Evolutionary conservation across 177 flowering plant species (phyloP).

Genomic region (Vitis hybrid): DNA sequence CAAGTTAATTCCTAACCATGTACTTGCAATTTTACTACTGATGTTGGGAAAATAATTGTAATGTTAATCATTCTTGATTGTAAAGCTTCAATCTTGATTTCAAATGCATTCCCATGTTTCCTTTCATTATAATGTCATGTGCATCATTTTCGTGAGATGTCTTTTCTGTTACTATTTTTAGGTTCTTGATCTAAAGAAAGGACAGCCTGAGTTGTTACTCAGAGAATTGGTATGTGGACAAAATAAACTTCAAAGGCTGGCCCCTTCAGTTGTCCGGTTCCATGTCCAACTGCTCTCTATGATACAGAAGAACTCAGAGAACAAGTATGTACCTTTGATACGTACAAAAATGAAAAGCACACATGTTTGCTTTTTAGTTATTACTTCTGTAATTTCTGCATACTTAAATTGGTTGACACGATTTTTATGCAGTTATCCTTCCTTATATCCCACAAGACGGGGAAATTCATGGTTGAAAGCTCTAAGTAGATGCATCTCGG

Average conservation of each 20-base stretch:
- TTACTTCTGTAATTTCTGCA: not conserved
- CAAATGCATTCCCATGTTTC: not conserved
- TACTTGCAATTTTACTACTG: not conserved
- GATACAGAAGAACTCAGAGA: constrained; percentile 34
- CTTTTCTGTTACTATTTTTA: constrained; percentile 9
- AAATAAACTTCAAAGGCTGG: not conserved
- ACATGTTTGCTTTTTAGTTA: not conserved
- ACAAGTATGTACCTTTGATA: constrained; percentile 26
- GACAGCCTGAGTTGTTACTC: constrained; percentile 12
- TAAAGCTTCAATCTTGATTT: not conserved
- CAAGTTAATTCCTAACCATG: not conserved
- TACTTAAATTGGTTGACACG: not conserved
- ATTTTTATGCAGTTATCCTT: constrained; percentile 19
- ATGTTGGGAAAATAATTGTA: not conserved
- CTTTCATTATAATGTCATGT: too few relatives aligned
- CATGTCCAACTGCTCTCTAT: constrained; percentile 37
- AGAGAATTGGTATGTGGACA: constrained; percentile 8
- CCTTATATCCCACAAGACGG: constrained; percentile 9
- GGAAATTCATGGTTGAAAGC: constrained; percentile 37
- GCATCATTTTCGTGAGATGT: too few relatives aligned
- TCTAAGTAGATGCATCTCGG: constrained; percentile 33
- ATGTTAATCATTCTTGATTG: not conserved
- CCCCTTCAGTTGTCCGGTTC: constrained; percentile 26
- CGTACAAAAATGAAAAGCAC: not conserved
- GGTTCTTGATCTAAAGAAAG: constrained; percentile 39